Evolutionary conservation across 305 asterid species (phyloP).

Genomic region (Fraxinus ornus): DNA sequence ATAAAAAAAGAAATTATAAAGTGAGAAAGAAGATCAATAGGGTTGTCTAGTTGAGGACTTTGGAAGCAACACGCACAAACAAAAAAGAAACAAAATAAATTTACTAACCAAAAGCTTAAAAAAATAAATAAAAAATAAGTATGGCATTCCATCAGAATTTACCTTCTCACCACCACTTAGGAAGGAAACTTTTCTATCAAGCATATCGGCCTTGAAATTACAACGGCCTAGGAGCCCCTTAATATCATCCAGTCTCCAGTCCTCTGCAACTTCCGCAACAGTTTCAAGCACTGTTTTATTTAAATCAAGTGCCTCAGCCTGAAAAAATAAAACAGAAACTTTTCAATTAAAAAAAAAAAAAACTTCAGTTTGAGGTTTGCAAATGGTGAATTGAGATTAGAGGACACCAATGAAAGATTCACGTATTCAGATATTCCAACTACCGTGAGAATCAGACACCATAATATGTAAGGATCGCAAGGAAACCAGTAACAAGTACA

Average conservation of each 20-base stretch:
- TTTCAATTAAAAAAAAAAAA: constrained; percentile 2
- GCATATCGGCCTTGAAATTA: constrained; percentile 92
- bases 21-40: not conserved
- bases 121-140: not conserved
- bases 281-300: constrained; percentile 87
- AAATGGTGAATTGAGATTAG: not conserved
- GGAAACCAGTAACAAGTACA: not conserved
- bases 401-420: not conserved
- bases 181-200: constrained; percentile 87
- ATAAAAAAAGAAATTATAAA: not conserved
- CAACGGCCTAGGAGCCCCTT: constrained; percentile 96
- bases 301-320: constrained; percentile 99
- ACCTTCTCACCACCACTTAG: constrained; percentile 99
- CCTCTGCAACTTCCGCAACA: constrained; percentile 92
- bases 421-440: not conserved
- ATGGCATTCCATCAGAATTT: constrained; percentile 14
- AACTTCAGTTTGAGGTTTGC: not conserved
- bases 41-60: not conserved
- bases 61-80: not conserved
- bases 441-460: not conserved
- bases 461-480: not conserved
- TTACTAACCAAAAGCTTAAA: not conserved
- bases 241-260: constrained; percentile 94
- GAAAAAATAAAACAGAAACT: constrained; percentile 8
- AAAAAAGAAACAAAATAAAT: not conserved